Evolutionary conservation across 306 rosid genomes (phyloP), one percentile per base, ranked within the genome.

Genomic region (Cyamopsis tetragonoloba): DNA sequence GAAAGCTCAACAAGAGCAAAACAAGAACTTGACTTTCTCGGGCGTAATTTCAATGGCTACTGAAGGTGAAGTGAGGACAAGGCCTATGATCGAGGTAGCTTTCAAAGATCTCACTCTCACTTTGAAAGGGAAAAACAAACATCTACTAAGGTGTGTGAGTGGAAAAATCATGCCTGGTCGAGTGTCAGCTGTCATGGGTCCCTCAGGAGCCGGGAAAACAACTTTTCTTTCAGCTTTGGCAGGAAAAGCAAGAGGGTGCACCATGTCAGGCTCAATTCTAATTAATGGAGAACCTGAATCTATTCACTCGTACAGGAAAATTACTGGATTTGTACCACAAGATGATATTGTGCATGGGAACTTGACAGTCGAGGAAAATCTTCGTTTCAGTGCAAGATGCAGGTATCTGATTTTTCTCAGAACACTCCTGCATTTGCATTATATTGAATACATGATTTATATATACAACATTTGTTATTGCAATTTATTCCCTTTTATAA

Each of bases 201-300:
- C 96, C 76, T 89, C 93, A 2, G 96, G 96, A 58, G 93, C 91
- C 27, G 96, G 96, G 19, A 89, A 89, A 80, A 89, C 96, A n/a
- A 89, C 96, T 24, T 89, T 86, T 79, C 96, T 89, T 34, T 81
- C 93, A 12, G 88, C 96, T 68, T 77, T 86, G 78, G 81, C 93
- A 0, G 96, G 96, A 56, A 89, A 89, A 70, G 73, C 79, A 62
- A 73, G 83, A 62, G 93, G 93, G 18, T 86, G 91, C 83, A 79
- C 80, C 7, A 59, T 81, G 62, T 72, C 77, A 14, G 96, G 96
- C 27, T 86, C 83, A 77, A 77, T 86, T 70, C 67, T 86, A 41
- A 76, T 89, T 15, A 89, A 86, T 75, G 96, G 96, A 75, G 85
- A 75, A 73, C 12, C 54, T 1, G 91, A 86, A 74, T 85, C 96